These are phyloP conservation scores for Tripidium arundinaceum DNA, from an alignment of 202 grass and related monocot species.

Conservation along the genomic window DNA sequence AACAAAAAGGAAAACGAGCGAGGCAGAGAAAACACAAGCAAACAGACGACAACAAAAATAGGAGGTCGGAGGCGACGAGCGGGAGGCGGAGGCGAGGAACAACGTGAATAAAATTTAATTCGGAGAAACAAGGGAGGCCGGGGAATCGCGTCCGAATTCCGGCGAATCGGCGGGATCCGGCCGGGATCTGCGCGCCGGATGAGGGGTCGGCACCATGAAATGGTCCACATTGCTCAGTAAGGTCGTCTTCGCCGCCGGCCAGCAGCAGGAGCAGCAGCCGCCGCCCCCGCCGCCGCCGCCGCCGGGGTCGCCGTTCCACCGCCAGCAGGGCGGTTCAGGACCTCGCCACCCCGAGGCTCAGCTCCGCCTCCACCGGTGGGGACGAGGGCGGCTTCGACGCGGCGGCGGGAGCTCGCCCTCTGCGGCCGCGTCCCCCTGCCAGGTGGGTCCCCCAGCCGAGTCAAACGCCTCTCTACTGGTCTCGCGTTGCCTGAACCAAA, in stretches of 20 bases:
- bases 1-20: conserved; percentile 31
- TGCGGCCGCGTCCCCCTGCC: conserved; percentile 39
- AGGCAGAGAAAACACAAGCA: conserved; percentile 48
- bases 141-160: conserved; percentile 43
- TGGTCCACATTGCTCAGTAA: conserved; percentile 99
- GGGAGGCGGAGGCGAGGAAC: conserved; percentile 28
- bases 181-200: conserved; percentile 94
- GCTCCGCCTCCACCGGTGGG: conserved; percentile 47
- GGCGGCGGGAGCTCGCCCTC: conserved; percentile 50
- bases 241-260: conserved; percentile 78
- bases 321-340: conserved; percentile 20
- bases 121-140: neutral
- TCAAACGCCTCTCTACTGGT: neutral
- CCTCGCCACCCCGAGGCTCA: conserved; percentile 39
- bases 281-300: conserved; percentile 31
- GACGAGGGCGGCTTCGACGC: conserved; percentile 30
- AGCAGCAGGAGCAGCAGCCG: conserved; percentile 28
- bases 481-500: conserved; percentile 36
- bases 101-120: conserved; percentile 16
- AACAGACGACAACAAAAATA: conserved; percentile 47
- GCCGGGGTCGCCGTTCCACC: conserved; percentile 36
- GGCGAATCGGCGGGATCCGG: conserved; percentile 51
- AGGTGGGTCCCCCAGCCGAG: conserved; percentile 41
- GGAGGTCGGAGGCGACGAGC: conserved; percentile 58
- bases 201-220: conserved; percentile 96